A percentile compares a stretch with the other conserved stretches of the same genome.
These are phyloP conservation scores for Zizania palustris DNA, from an alignment of 202 grass and related monocot species.

Conservation along the genomic window DNA sequence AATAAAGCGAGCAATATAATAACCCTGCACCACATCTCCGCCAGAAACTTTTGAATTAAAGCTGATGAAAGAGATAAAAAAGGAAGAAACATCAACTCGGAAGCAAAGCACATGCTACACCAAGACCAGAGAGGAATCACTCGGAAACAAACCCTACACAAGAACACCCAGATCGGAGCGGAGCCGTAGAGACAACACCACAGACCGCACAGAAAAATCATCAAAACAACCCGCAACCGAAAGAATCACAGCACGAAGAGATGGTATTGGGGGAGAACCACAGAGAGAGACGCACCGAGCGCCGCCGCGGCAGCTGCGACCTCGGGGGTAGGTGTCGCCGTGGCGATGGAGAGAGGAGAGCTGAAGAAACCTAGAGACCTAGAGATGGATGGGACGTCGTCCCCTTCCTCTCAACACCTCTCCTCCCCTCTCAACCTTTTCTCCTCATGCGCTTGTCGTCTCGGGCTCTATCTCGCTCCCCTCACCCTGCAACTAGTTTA, in stretches of 20 bases:
- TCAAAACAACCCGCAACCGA: neutral
- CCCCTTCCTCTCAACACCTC: neutral
- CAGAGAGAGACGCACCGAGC: conserved; percentile 17
- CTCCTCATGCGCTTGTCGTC: neutral
- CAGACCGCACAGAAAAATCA: neutral
- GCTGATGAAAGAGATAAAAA: neutral
- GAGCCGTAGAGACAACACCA: neutral
- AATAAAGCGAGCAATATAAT: neutral
- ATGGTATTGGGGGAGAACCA: neutral
- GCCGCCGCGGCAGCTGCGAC: neutral
- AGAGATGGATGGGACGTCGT: conserved; percentile 15
- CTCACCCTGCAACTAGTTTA: conserved; percentile 12
- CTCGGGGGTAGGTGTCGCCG: conserved; percentile 12
- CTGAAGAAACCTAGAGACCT: neutral
- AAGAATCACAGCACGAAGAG: neutral
- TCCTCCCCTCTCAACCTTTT: neutral
- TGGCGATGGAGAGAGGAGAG: conserved; percentile 16
- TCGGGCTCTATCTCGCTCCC: neutral
- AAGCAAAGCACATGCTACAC: conserved; percentile 2
- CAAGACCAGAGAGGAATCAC: conserved; percentile 5
- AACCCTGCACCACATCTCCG: conserved; percentile 7
- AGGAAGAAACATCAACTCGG: neutral
- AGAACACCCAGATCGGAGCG: neutral
- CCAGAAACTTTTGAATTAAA: neutral
- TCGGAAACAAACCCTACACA: neutral